These are phyloP conservation scores for Apiotrichum gracile DNA, from an alignment of 1,284 basidiomycete genomes.

Conservation along the genomic window DNA sequence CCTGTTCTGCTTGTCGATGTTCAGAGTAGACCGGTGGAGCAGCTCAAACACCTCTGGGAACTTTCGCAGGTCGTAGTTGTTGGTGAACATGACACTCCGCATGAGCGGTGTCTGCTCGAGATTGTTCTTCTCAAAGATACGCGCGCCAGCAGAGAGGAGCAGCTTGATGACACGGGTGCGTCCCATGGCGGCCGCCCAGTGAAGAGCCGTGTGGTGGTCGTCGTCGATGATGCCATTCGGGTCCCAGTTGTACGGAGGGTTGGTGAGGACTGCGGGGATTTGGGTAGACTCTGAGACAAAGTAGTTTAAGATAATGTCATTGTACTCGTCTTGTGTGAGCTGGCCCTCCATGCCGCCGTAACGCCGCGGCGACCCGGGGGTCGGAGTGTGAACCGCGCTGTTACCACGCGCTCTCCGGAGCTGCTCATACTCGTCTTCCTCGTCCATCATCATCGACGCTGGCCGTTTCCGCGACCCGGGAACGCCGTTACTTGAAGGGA, in stretches of 20 bases:
- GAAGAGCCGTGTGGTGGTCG: slow-evolving; percentile 93
- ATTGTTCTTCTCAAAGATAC: slow-evolving; percentile 95
- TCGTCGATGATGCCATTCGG: slow-evolving; percentile 97
- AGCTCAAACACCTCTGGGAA: slow-evolving; percentile 97
- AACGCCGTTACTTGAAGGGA: slow-evolving; percentile 6
- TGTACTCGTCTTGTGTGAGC: slow-evolving; percentile 57
- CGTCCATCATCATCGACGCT: slow-evolving; percentile 39
- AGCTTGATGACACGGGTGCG: slow-evolving; percentile 94
- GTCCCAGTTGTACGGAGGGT: slow-evolving; percentile 87
- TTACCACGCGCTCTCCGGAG: slow-evolving; percentile 32
- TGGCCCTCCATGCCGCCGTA: slow-evolving; percentile 17
- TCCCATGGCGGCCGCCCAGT: slow-evolving; percentile 99
- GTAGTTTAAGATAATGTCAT: slow-evolving; percentile 95
- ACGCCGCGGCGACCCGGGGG: slow-evolving; percentile 18
- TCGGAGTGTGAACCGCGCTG: slow-evolving; percentile 41
- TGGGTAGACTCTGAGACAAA: slow-evolving; percentile 97
- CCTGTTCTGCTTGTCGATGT: slow-evolving; percentile 96
- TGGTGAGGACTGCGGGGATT: slow-evolving; percentile 80
- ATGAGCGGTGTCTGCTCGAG: slow-evolving; percentile 96
- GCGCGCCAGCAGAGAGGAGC: slow-evolving; percentile 86
- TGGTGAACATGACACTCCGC: slow-evolving; percentile 99
- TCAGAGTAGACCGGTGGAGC: slow-evolving; percentile 91
- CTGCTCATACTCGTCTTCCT: slow-evolving; percentile 34
- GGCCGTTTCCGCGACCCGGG: slow-evolving; percentile 25
- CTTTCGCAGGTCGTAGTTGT: slow-evolving; percentile 99